phyloP scores from a whole-genome alignment of 768 basidiomycete species.

The Sporobolomyces roseus region DNA sequence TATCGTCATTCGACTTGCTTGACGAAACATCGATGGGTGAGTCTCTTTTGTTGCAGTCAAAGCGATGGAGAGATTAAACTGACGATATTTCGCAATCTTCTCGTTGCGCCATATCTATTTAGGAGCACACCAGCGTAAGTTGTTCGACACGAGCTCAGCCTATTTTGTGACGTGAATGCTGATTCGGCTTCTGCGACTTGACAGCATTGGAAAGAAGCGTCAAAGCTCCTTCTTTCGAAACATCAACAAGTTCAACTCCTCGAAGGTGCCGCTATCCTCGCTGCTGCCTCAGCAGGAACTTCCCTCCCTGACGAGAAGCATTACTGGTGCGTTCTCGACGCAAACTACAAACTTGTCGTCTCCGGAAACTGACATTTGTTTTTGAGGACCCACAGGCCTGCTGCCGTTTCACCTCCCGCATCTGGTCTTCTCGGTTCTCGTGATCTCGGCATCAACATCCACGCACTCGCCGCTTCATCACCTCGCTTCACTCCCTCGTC shows the following conservation, averaged over 20 bases:
- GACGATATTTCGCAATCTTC: neutral
- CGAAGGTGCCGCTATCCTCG: constrained; percentile 94
- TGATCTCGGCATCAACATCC: constrained; percentile 43
- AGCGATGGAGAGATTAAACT: no score
- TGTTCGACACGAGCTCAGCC: neutral
- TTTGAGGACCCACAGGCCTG: constrained; percentile 39
- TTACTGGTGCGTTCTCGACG: constrained; percentile 65
- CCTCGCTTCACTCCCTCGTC: constrained; percentile 35
- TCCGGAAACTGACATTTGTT: neutral
- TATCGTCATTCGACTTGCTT: constrained; percentile 80
- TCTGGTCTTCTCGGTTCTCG: constrained; percentile 45
- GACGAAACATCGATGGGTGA: constrained; percentile 95
- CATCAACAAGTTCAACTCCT: constrained; percentile 96
- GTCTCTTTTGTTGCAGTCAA: neutral
- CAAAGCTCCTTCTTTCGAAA: constrained; percentile 84
- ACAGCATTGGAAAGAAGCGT: constrained; percentile 86
- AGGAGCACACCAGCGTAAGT: constrained; percentile 40
- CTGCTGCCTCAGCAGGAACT: constrained; percentile 60
- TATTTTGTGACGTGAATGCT: neutral
- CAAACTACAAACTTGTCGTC: constrained; percentile 48
- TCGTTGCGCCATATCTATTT: neutral
- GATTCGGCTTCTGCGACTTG: neutral
- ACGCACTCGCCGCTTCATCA: constrained; percentile 32
- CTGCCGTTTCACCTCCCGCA: constrained; percentile 45
- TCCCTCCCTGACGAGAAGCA: constrained; percentile 91